Evolutionary conservation across 495 filamentous ascomycete species (phyloP).

Genomic region (Filosporella fistucella): DNA sequence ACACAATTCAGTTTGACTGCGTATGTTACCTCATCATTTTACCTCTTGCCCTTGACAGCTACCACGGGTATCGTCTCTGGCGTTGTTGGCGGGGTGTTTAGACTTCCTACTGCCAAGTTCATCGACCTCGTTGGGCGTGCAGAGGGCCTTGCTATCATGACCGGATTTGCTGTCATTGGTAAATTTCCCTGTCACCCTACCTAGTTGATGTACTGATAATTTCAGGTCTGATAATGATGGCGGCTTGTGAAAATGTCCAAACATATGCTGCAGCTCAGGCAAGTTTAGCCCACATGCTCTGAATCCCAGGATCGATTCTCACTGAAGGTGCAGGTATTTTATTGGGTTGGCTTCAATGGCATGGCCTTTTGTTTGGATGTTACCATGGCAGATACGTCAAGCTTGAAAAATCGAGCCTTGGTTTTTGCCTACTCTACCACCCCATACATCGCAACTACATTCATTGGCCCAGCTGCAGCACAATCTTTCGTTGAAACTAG

Average conservation of each 20-base stretch:
- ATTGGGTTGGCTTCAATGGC: constrained; percentile 34
- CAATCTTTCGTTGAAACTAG: constrained; percentile 31
- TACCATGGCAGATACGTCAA: constrained; percentile 58
- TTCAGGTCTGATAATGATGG: constrained; percentile 35
- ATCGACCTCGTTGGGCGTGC: constrained; percentile 50
- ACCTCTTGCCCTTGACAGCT: constrained; percentile 31
- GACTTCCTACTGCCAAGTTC: constrained; percentile 52
- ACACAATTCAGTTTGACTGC: constrained; percentile 28
- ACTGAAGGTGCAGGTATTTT: constrained; percentile 22
- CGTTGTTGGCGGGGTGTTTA: constrained; percentile 49
- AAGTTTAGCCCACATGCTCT: not conserved
- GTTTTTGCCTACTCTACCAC: constrained; percentile 51
- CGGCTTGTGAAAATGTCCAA: constrained; percentile 31
- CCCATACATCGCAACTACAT: constrained; percentile 55
- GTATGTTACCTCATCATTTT: constrained; percentile 34
- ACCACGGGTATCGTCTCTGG: constrained; percentile 35
- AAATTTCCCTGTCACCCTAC: constrained; percentile 45
- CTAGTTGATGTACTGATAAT: constrained; percentile 30
- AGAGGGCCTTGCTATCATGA: constrained; percentile 29
- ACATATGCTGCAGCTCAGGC: constrained; percentile 35
- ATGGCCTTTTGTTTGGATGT: constrained; percentile 50
- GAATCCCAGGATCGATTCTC: not conserved
- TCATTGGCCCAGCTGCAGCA: constrained; percentile 36
- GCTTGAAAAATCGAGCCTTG: constrained; percentile 50
- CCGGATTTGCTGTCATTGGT: constrained; percentile 25